phyloP scores from a whole-genome alignment of 148 eudicot genomes.

The Camellia japonica region DNA sequence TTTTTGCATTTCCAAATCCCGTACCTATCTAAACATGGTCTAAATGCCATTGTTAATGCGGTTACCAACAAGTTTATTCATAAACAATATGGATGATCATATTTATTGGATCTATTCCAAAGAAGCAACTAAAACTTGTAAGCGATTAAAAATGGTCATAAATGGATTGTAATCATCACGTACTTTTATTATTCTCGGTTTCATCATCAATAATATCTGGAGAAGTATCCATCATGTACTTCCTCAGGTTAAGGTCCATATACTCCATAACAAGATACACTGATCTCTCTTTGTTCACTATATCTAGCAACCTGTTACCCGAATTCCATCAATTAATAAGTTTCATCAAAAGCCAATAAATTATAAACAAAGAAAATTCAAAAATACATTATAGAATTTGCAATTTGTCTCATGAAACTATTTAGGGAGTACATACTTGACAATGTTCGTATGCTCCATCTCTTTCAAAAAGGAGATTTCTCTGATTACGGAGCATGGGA shows the following conservation, averaged over 20 bases:
- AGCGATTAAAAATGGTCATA: too few species aligned
- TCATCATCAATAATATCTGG: background rate
- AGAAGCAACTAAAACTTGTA: too few species aligned
- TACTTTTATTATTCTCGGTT: background rate
- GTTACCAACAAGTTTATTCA: too few species aligned
- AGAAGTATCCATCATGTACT: background rate
- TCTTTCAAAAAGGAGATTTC: background rate
- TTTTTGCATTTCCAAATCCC: too few species aligned
- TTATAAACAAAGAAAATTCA: too few species aligned
- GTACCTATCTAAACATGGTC: too few species aligned
- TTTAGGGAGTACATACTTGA: background rate
- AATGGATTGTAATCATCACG: background rate
- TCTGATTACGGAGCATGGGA: background rate
- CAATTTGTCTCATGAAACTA: too few species aligned
- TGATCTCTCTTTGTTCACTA: background rate
- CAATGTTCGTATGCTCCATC: background rate
- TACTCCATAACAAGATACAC: constrained; percentile 4
- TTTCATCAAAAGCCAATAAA: background rate
- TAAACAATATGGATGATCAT: too few species aligned
- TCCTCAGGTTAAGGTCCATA: background rate
- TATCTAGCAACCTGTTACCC: constrained; percentile 4
- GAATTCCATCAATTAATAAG: background rate
- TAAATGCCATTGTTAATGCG: too few species aligned
- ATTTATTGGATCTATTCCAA: too few species aligned
- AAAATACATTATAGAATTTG: too few species aligned